These are phyloP conservation scores for Coniferiporia weirii DNA, from an alignment of 1,284 basidiomycete genomes.

Conservation along the genomic window DNA sequence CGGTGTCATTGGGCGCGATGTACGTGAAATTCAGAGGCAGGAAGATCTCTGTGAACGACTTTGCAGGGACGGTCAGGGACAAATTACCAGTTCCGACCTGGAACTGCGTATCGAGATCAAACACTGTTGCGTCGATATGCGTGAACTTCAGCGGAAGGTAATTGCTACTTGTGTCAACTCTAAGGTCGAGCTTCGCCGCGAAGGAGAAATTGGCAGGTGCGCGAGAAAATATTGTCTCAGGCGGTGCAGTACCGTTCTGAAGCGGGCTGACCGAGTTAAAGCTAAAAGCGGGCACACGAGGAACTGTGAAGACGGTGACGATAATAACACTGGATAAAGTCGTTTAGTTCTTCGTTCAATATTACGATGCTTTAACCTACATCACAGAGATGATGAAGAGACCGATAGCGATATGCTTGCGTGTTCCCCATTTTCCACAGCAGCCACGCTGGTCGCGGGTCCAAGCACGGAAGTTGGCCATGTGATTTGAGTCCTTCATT, in stretches of 20 bases:
- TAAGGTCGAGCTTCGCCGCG: constrained; percentile 64
- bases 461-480: constrained; percentile 60
- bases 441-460: constrained; percentile 67
- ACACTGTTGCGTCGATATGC: constrained; percentile 58
- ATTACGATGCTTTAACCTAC: constrained; percentile 42
- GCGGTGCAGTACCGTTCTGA: constrained; percentile 48
- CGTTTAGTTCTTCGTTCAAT: constrained; percentile 4
- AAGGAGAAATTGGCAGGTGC: constrained; percentile 83
- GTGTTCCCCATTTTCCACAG: constrained; percentile 74
- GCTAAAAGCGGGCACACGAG: constrained; percentile 68
- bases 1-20: constrained; percentile 71
- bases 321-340: constrained; percentile 51
- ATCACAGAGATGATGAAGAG: constrained; percentile 56
- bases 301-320: constrained; percentile 70
- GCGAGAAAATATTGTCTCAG: constrained; percentile 22
- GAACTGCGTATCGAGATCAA: constrained; percentile 56
- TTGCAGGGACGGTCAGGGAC: constrained; percentile 57
- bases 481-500: constrained; percentile 49
- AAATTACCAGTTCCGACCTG: constrained; percentile 63
- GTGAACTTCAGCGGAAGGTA: constrained; percentile 72
- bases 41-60: constrained; percentile 51
- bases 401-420: constrained; percentile 59
- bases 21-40: constrained; percentile 81
- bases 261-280: constrained; percentile 60
- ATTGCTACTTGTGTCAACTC: constrained; percentile 67